Conservation (phyloP, 2,329 filamentous ascomycete genomes). For the Paramyrothecium roridum region DNA sequence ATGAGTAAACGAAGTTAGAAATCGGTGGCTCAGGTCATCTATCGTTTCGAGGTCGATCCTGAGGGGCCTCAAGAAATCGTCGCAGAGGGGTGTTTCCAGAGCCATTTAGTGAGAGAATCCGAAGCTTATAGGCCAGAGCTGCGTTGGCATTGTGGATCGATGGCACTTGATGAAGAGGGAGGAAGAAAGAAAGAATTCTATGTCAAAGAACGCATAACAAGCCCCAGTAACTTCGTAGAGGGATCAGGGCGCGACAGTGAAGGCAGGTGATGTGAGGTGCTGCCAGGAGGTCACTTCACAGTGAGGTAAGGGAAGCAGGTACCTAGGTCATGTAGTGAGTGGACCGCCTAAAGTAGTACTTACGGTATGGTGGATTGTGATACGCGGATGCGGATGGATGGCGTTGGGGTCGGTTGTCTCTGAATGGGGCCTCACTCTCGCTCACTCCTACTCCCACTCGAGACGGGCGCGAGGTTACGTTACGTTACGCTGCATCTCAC, state of each 20-base stretch:
- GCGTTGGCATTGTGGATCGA: background rate
- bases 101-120: constrained; percentile 16
- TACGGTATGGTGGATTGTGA: too few species aligned
- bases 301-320: too few species aligned
- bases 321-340: too few species aligned
- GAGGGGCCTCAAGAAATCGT: constrained; percentile 50
- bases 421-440: too few species aligned
- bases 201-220: background rate
- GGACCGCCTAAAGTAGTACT: too few species aligned
- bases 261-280: too few species aligned
- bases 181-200: background rate
- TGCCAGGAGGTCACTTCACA: too few species aligned
- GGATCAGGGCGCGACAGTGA: too few species aligned
- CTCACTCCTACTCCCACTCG: too few species aligned
- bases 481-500: background rate
- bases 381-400: too few species aligned
- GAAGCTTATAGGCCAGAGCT: background rate
- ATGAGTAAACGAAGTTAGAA: constrained; percentile 43
- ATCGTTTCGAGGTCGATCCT: constrained; percentile 43
- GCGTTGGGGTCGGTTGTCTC: background rate
- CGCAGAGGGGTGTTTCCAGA: constrained; percentile 14
- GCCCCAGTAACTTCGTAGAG: too few species aligned
- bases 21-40: constrained; percentile 42
- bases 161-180: background rate
- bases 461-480: background rate